phyloP scores from a whole-genome alignment of 75 land plant species.

The Ceratopteris richardii region DNA sequence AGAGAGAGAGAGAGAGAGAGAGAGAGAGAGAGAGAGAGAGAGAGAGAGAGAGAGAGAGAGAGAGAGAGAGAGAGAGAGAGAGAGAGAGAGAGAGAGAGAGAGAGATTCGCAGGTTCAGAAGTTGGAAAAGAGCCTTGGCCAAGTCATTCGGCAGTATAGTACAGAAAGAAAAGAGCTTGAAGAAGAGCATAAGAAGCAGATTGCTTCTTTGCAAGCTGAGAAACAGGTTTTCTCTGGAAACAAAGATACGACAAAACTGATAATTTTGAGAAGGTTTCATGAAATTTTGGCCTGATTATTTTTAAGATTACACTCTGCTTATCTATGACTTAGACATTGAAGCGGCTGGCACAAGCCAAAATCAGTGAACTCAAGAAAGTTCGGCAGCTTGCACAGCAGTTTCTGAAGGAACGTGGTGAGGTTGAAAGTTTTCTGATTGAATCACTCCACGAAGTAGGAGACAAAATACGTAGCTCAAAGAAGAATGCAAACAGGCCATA shows the following conservation, averaged over 20 bases:
- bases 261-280: neutral
- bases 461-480: conserved; percentile 6
- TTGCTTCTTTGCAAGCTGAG: conserved; percentile 16
- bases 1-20: too few species aligned
- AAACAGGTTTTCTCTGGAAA: conserved; percentile 9
- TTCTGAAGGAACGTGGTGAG: conserved; percentile 24
- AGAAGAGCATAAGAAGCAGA: conserved; percentile 15
- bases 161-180: conserved; percentile 25
- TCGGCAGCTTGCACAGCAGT: conserved; percentile 25
- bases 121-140: conserved; percentile 24
- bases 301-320: too few species aligned
- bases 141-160: conserved; percentile 31
- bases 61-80: too few species aligned
- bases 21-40: neutral
- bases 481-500: conserved; percentile 3
- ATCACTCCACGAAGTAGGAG: conserved; percentile 18
- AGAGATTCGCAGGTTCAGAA: conserved; percentile 11
- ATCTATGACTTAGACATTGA: conserved; percentile 15
- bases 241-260: neutral
- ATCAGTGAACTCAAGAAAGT: conserved; percentile 23
- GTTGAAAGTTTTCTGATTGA: conserved; percentile 27
- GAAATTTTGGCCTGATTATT: too few species aligned
- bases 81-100: too few species aligned
- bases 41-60: neutral
- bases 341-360: conserved; percentile 19